phyloP scores from a whole-genome alignment of 2,329 filamentous ascomycete genomes.

The Aspergillus fumigatiaffinis region DNA sequence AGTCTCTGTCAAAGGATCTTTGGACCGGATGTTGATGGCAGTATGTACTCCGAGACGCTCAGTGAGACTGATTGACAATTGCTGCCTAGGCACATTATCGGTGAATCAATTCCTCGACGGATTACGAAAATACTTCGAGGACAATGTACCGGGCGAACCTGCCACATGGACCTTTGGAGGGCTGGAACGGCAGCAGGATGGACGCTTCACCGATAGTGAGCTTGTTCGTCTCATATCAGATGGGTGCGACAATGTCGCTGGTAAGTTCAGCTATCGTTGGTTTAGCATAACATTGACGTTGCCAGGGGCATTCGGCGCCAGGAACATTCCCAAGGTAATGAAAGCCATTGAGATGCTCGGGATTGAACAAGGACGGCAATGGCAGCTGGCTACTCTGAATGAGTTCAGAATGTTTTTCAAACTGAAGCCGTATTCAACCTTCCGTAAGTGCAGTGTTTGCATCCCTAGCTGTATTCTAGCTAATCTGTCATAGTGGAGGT shows the following conservation, averaged over 20 bases:
- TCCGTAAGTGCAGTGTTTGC: background rate
- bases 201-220: constrained; percentile 4
- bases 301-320: constrained; percentile 5
- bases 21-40: background rate
- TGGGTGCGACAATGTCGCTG: background rate
- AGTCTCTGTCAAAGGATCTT: constrained; percentile 9
- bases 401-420: constrained; percentile 6
- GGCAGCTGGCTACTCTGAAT: constrained; percentile 3
- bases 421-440: constrained; percentile 5
- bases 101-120: constrained; percentile 1
- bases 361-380: constrained; percentile 6
- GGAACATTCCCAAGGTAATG: constrained; percentile 1
- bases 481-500: constrained; percentile 1
- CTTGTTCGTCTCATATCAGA: background rate
- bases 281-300: background rate
- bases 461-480: background rate
- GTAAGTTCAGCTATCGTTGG: background rate
- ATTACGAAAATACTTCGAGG: background rate
- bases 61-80: background rate
- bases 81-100: background rate
- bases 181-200: background rate
- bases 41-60: background rate
- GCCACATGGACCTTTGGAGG: background rate
- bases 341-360: constrained; percentile 7
- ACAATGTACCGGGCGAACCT: background rate